Conservation (phyloP, 2,329 filamentous ascomycete genomes). For the Ophiocordyceps camponoti-rufipedis region DNA sequence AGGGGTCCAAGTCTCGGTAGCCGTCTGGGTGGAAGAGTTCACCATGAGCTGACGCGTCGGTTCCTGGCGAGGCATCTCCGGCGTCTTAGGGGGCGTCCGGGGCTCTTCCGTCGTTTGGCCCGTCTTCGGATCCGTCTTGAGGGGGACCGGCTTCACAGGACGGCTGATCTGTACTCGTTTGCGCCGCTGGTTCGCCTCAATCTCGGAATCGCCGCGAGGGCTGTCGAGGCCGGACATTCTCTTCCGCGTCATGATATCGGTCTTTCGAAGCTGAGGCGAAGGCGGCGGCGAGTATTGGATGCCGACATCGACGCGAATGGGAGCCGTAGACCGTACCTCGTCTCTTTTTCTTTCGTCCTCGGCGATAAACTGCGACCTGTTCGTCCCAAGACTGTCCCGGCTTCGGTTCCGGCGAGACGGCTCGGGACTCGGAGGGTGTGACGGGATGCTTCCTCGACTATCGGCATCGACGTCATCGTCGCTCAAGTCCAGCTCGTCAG, state of each 20-base stretch:
- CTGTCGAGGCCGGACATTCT: slow-evolving; percentile 24
- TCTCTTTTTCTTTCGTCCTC: slow-evolving; percentile 35
- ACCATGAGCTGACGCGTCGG: slow-evolving; percentile 23
- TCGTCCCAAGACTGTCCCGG: slow-evolving; percentile 35
- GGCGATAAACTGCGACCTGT: slow-evolving; percentile 32
- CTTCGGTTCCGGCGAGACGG: slow-evolving; percentile 34
- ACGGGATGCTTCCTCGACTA: slow-evolving; percentile 43
- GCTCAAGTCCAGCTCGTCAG: slow-evolving; percentile 79
- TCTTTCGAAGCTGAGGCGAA: slow-evolving; percentile 38
- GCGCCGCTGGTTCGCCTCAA: slow-evolving; percentile 56
- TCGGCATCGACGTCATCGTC: slow-evolving; percentile 58
- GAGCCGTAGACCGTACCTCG: slow-evolving; percentile 10
- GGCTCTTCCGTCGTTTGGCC: slow-evolving; percentile 13
- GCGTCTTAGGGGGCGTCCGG: slow-evolving; percentile 46
- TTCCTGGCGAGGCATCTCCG: slow-evolving; percentile 28
- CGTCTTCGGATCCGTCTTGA: slow-evolving; percentile 19
- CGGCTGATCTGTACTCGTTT: slow-evolving; percentile 44
- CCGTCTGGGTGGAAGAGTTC: slow-evolving; percentile 44
- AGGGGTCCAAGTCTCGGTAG: slow-evolving; percentile 10
- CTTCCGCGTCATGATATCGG: slow-evolving; percentile 18
- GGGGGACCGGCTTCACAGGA: slow-evolving; percentile 29
- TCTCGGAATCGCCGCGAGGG: slow-evolving; percentile 32
- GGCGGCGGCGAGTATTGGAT: slow-evolving; percentile 71
- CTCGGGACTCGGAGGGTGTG: slow-evolving; percentile 21
- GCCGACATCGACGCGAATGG: slow-evolving; percentile 52